Evolutionary conservation across 2,329 filamentous ascomycete genomes (phyloP), one percentile per base, ranked within the genome.

Genomic region (Colletotrichum abscissum): DNA sequence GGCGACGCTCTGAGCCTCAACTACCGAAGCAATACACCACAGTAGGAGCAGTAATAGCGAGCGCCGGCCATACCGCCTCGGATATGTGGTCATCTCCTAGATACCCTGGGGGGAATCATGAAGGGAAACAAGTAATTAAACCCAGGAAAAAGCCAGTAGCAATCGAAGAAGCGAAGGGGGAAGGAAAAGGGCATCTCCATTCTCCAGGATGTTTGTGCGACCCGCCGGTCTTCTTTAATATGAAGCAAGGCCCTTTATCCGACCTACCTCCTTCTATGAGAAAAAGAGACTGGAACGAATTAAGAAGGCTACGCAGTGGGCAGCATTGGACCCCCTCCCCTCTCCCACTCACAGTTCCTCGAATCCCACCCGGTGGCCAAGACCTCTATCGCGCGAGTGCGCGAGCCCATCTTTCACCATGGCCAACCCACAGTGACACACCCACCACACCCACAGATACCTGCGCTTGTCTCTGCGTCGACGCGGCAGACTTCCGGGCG

Each of bases 51-150:
- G 46, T 35, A 73, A 54, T 46, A 73, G 66, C 60, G 57, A 28
- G 55, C 33, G 55, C 49, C 42, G 35, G 67, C 60, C 55, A 28
- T n/a, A 60, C 16, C 38, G 60, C 62, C 70, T 52, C 56, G 46
- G 22, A 24, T 22, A 57, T 24, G 42, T 60, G 26, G 62, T 70
- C 70, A 73, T 73, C 46, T 69, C 70, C 71, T 60, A 22, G 67
- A 62, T 65, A 57, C 42, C 67, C 54, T 54, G 24, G 19, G 14
- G n/a, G 71, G 38, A 56, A 57, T 49, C 71, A 73, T 73, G 46
- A 49, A 69, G 24, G 35, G 26, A 62, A 56, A 73, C 46, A 33
- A 54, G 49, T 22, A 33, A 54, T 46, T 19, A 42, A n/a, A 52
- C 3, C 11, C 24, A 6, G 11, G 46, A 35, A 30, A n/a, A 9